Percentiles rank a stretch among this genome's conserved stretches.
Evolutionary conservation across 495 filamentous ascomycete species (phyloP).

Genomic region (Staphylotrichum tortipilum): DNA sequence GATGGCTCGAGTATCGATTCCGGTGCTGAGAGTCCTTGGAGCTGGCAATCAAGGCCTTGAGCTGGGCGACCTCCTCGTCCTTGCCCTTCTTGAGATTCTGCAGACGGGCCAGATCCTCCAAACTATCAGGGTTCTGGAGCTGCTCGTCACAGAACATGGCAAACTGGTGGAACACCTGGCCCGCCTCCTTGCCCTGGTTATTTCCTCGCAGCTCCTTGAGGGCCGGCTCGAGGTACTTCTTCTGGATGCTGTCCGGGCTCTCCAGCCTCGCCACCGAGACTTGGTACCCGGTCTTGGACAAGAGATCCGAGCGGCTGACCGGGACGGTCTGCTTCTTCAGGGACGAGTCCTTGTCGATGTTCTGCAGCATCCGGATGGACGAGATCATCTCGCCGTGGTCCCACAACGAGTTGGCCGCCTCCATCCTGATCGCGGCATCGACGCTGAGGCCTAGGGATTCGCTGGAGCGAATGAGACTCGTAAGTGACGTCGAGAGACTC

Average conservation of each 20-base stretch:
- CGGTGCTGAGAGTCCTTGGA: constrained; percentile 31
- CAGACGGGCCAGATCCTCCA: constrained; percentile 78
- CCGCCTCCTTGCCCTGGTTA: constrained; percentile 62
- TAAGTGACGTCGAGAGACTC: constrained; percentile 71
- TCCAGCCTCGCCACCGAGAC: constrained; percentile 89
- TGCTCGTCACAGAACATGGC: constrained; percentile 93
- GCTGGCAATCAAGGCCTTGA: constrained; percentile 45
- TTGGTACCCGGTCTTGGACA: constrained; percentile 80
- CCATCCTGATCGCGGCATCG: constrained; percentile 62
- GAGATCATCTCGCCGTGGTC: constrained; percentile 87
- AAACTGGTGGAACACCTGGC: constrained; percentile 88
- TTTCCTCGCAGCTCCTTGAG: constrained; percentile 70
- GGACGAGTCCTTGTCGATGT: constrained; percentile 53
- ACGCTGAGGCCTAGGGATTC: constrained; percentile 62
- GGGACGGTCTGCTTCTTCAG: constrained; percentile 62
- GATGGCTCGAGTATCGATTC: constrained; percentile 30
- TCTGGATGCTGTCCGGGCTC: constrained; percentile 82
- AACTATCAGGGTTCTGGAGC: constrained; percentile 68
- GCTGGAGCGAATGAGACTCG: constrained; percentile 59
- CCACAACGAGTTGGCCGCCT: constrained; percentile 86
- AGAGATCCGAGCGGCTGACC: constrained; percentile 67
- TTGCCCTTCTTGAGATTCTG: constrained; percentile 74
- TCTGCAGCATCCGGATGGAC: constrained; percentile 80
- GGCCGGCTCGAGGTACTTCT: constrained; percentile 70
- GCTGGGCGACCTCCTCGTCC: constrained; percentile 61